Evolutionary conservation across 2,329 filamentous ascomycete species (phyloP).

Genomic region (Parastagonospora nodorum): DNA sequence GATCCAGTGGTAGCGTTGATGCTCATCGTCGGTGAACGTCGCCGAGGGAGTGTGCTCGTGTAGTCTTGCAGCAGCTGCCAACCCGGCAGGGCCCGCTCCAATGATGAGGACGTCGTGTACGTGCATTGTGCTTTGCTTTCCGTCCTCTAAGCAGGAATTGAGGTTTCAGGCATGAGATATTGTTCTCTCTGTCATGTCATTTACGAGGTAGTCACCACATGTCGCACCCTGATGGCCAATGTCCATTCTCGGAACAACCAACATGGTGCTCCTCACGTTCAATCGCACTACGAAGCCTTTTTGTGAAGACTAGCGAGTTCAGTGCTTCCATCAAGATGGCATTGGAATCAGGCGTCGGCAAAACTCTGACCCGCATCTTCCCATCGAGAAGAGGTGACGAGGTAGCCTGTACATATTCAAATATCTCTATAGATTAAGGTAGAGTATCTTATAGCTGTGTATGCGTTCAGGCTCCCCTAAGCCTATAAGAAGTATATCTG

Average conservation of each 20-base stretch:
- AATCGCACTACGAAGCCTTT: too few relatives aligned
- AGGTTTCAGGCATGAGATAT: not conserved
- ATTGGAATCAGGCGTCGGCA: too few relatives aligned
- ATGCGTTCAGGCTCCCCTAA: too few relatives aligned
- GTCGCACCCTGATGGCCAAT: slow-evolving; percentile 30
- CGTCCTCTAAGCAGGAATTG: not conserved
- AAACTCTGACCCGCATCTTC: too few relatives aligned
- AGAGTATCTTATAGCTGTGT: too few relatives aligned
- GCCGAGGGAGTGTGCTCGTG: slow-evolving; percentile 75
- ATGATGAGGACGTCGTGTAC: slow-evolving; percentile 72
- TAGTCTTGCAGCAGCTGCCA: slow-evolving; percentile 74
- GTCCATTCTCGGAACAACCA: slow-evolving; percentile 15
- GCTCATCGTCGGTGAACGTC: slow-evolving; percentile 82
- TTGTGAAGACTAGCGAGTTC: too few relatives aligned
- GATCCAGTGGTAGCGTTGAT: slow-evolving; percentile 81
- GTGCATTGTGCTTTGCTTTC: slow-evolving; percentile 19
- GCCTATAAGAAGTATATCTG: too few relatives aligned
- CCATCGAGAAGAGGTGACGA: too few relatives aligned
- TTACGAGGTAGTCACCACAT: not conserved
- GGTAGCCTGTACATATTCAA: too few relatives aligned
- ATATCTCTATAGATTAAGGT: too few relatives aligned
- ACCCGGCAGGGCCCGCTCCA: slow-evolving; percentile 75
- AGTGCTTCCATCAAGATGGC: too few relatives aligned
- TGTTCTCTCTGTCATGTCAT: too few relatives aligned
- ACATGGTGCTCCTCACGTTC: slow-evolving; percentile 26